These are phyloP conservation scores for Suillus subluteus DNA, from an alignment of 768 basidiomycete species.

Conservation along the genomic window DNA sequence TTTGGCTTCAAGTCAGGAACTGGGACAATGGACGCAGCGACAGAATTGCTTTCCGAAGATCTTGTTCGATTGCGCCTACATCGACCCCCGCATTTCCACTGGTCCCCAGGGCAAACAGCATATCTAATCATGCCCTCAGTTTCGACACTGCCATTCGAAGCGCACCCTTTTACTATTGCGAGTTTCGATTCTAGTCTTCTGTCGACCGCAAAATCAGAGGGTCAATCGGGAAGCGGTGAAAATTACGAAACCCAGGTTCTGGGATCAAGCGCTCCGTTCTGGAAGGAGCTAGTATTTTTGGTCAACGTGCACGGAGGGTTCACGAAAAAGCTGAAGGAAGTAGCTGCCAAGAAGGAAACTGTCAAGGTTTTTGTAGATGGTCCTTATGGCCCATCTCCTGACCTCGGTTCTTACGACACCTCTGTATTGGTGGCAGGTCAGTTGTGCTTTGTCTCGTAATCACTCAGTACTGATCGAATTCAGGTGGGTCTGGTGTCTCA, in stretches of 20 bases:
- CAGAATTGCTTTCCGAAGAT: constrained; percentile 44
- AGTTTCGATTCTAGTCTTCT: constrained; percentile 28
- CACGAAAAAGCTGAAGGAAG: constrained; percentile 46
- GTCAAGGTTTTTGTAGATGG: too few species aligned
- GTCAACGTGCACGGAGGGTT: constrained; percentile 57
- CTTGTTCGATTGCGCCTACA: constrained; percentile 46
- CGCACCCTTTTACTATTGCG: constrained; percentile 60
- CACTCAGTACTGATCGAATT: too few species aligned
- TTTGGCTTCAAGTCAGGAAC: background rate
- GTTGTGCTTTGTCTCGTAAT: too few species aligned
- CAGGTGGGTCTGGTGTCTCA: too few species aligned
- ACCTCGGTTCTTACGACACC: too few species aligned
- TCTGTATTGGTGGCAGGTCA: too few species aligned
- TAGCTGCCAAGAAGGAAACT: constrained; percentile 17
- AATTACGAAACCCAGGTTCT: background rate
- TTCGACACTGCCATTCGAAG: constrained; percentile 43
- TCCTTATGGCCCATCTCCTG: too few species aligned
- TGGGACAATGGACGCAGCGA: constrained; percentile 35
- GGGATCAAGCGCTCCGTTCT: constrained; percentile 12
- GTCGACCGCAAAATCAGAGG: background rate
- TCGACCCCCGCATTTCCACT: constrained; percentile 47
- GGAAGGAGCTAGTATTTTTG: constrained; percentile 51
- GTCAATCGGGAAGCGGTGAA: constrained; percentile 16
- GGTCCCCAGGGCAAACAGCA: constrained; percentile 52
- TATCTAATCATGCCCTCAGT: constrained; percentile 49